phyloP scores from a whole-genome alignment of 352 stramenopile species.

The Discostella stelligera region DNA sequence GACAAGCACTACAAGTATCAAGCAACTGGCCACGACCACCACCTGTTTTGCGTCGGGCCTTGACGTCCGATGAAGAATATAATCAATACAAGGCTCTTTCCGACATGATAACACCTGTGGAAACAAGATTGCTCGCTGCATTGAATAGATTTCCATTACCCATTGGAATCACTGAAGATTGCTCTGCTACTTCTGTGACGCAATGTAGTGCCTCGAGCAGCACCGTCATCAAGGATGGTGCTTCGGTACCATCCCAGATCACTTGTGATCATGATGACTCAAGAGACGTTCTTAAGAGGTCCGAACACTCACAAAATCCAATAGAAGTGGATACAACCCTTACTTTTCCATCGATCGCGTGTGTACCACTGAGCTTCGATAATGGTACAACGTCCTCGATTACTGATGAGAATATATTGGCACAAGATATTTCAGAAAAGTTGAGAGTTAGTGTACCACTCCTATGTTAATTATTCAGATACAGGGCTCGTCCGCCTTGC shows the following conservation, averaged over 20 bases:
- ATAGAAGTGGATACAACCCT: background rate
- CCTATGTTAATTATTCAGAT: background rate
- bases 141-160: conserved; percentile 15
- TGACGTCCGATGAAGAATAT: conserved; percentile 18
- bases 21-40: background rate
- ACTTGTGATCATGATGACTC: background rate
- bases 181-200: background rate
- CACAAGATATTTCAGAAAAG: background rate
- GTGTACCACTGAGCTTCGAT: background rate
- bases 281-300: background rate
- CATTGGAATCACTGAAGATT: background rate
- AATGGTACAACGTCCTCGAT: background rate
- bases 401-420: background rate
- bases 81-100: conserved; percentile 12
- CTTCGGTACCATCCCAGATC: background rate
- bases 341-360: background rate
- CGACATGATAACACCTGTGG: background rate
- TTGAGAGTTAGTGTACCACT: background rate
- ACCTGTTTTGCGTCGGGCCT: background rate
- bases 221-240: background rate
- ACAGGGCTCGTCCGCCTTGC: background rate
- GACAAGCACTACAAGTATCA: background rate
- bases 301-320: background rate
- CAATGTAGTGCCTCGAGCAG: background rate
- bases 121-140: background rate